Evolutionary conservation across 164 flowering plant genomes (phyloP).

Genomic region (Umbellularia californica): DNA sequence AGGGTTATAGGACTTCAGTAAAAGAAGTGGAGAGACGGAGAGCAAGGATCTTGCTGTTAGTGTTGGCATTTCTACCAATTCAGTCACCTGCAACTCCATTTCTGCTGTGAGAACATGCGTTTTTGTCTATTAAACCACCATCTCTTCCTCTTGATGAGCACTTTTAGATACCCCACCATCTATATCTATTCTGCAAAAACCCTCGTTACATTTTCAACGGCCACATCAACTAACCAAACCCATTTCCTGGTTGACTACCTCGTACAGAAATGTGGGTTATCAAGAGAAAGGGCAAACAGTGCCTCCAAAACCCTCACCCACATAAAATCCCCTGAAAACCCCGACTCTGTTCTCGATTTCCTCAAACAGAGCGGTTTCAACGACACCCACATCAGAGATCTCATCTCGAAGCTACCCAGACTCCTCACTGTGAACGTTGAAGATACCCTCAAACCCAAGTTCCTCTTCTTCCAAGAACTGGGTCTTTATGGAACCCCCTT

Average conservation of each 20-base stretch:
- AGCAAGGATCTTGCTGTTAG: no score
- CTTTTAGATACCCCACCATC: no score
- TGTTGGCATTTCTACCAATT: no score
- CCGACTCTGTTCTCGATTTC: not conserved
- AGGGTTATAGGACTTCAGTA: no score
- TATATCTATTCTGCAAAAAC: no score
- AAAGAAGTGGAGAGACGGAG: no score
- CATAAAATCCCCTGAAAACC: not conserved
- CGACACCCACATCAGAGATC: constrained; percentile 10
- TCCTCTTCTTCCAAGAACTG: constrained; percentile 3
- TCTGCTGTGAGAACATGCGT: no score
- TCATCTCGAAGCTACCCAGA: not conserved
- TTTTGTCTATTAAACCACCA: no score
- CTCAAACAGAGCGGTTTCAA: constrained; percentile 14
- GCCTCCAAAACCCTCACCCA: not conserved
- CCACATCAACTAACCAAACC: not conserved
- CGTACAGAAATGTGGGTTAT: constrained; percentile 7
- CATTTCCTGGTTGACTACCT: constrained; percentile 3
- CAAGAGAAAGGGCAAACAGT: not conserved
- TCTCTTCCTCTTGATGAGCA: no score
- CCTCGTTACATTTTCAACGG: not conserved
- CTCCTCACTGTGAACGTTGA: not conserved
- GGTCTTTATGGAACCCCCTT: constrained; percentile 8
- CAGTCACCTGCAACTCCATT: no score
- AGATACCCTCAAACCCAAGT: constrained; percentile 13